These are phyloP conservation scores for Saturnispora sekii DNA, from an alignment of 805 yeast genomes.

Conservation along the genomic window DNA sequence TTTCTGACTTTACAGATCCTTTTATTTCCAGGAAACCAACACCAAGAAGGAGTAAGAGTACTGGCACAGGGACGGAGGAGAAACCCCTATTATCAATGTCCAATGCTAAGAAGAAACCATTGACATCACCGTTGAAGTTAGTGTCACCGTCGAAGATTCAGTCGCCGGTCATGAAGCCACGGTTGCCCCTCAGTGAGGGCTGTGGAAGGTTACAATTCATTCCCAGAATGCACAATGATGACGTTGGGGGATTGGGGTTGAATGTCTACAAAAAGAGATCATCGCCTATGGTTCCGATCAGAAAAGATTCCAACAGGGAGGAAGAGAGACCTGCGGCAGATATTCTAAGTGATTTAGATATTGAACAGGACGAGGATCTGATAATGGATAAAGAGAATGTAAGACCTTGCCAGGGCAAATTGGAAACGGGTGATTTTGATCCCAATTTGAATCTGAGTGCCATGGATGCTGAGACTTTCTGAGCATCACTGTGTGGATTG, in stretches of 20 bases:
- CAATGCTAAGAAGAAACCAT: not conserved
- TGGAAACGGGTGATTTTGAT: not conserved
- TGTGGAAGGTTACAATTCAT: not conserved
- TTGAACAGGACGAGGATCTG: constrained; percentile 9
- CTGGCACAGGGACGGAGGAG: not conserved
- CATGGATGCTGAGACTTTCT: constrained; percentile 6
- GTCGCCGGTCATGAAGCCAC: constrained; percentile 1
- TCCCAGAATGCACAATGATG: not conserved
- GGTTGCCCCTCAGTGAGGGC: not conserved
- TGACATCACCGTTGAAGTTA: not conserved
- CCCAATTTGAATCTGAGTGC: constrained; percentile 5
- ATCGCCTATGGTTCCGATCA: not conserved
- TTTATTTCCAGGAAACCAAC: constrained; percentile 1
- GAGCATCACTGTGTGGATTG: not conserved
- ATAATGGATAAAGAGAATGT: constrained; percentile 6
- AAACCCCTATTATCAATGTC: not conserved
- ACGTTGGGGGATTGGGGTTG: not conserved
- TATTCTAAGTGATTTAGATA: constrained; percentile 9
- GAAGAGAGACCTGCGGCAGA: not conserved
- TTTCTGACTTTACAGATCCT: constrained; percentile 5
- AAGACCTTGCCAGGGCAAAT: not conserved
- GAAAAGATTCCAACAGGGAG: not conserved
- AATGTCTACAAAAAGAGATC: not conserved
- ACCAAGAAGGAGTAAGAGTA: not conserved
- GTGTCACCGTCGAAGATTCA: not conserved